Evolutionary conservation across 768 basidiomycete species (phyloP).

Genomic region (Macrocybe gigantea): DNA sequence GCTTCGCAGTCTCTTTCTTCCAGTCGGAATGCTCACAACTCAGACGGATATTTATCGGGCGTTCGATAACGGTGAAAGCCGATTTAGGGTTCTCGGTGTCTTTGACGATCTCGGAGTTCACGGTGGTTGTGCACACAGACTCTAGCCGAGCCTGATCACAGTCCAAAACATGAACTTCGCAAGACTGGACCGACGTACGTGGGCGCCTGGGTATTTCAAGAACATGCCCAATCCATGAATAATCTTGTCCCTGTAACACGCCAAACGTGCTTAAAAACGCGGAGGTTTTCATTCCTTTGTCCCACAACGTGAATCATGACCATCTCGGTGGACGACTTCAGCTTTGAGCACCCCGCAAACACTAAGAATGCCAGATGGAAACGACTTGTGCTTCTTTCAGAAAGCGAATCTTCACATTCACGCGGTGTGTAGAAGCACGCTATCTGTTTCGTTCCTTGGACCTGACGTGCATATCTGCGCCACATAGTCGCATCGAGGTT

Average conservation of each 20-base stretch:
- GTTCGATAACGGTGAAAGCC: too few species aligned
- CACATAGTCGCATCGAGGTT: slow-evolving; percentile 12
- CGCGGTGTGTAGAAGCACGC: slow-evolving; percentile 29
- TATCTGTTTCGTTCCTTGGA: background rate
- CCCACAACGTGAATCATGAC: slow-evolving; percentile 1
- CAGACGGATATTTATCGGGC: too few species aligned
- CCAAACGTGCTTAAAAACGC: slow-evolving; percentile 1
- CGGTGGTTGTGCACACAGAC: too few species aligned
- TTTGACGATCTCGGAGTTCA: too few species aligned
- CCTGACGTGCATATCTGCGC: background rate
- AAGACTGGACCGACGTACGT: background rate
- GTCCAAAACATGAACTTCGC: background rate
- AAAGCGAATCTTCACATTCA: slow-evolving; percentile 26
- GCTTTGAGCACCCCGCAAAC: slow-evolving; percentile 36
- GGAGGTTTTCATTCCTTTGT: background rate
- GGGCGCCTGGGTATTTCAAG: background rate
- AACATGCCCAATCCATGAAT: background rate
- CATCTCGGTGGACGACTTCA: slow-evolving; percentile 29
- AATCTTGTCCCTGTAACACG: background rate
- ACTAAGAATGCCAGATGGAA: slow-evolving; percentile 32
- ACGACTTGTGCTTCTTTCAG: slow-evolving; percentile 35
- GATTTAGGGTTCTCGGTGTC: too few species aligned
- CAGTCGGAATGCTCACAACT: too few species aligned
- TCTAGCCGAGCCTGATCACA: too few species aligned
- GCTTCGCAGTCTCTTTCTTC: too few species aligned